These are phyloP conservation scores for Chimonanthus salicifolius DNA, from an alignment of 164 flowering plant species.

Conservation along the genomic window DNA sequence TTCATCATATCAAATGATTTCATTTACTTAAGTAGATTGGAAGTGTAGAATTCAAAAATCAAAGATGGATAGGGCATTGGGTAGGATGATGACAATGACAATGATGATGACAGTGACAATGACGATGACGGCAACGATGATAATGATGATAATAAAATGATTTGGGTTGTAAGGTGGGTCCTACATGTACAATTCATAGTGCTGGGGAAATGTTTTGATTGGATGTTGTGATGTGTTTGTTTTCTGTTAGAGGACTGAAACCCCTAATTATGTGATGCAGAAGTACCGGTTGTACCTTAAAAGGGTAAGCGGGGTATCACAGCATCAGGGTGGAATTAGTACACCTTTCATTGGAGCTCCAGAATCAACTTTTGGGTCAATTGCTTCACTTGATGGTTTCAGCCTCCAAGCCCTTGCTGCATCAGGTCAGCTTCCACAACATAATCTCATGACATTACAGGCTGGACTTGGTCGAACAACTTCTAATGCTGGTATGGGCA, in stretches of 20 bases:
- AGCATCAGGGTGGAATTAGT: slow-evolving; percentile 48
- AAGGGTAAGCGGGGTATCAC: slow-evolving; percentile 67
- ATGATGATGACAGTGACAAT: too few species aligned
- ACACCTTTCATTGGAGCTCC: slow-evolving; percentile 44
- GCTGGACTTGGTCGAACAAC: slow-evolving; percentile 52
- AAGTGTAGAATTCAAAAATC: background rate
- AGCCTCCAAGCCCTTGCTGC: slow-evolving; percentile 71
- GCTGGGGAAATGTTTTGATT: background rate
- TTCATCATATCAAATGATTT: too few species aligned
- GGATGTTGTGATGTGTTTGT: background rate
- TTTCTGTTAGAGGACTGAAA: background rate
- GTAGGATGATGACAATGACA: too few species aligned
- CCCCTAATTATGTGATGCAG: slow-evolving; percentile 33
- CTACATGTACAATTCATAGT: background rate
- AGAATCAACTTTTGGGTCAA: slow-evolving; percentile 45
- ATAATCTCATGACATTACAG: slow-evolving; percentile 68
- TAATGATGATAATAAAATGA: too few species aligned
- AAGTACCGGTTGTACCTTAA: slow-evolving; percentile 86
- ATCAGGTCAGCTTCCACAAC: slow-evolving; percentile 61
- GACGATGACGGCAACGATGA: background rate
- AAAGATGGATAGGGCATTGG: too few species aligned
- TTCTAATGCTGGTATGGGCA: slow-evolving; percentile 37
- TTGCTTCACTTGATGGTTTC: slow-evolving; percentile 49
- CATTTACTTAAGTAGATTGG: background rate
- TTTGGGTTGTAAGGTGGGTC: background rate